A percentile compares a stretch with the other conserved stretches of the same genome.
Evolutionary conservation across 2,329 filamentous ascomycete species (phyloP).

Genomic region (Pseudogymnoascus sp.): DNA sequence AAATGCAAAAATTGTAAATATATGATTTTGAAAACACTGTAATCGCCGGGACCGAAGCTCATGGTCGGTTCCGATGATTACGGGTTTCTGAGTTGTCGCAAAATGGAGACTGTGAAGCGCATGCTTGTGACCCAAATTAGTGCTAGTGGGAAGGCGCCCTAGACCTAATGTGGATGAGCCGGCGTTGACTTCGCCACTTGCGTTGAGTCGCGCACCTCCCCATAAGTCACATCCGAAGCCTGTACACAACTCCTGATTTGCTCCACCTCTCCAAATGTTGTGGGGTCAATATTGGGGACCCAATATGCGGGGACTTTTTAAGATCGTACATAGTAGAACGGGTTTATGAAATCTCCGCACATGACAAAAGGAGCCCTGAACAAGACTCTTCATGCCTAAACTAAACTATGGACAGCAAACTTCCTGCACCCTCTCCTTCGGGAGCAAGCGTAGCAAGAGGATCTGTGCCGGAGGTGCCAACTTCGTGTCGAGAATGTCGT

Average conservation of each 20-base stretch:
- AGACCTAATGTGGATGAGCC: background rate
- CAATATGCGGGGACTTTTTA: background rate
- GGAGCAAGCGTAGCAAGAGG: background rate
- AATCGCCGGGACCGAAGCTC: no score
- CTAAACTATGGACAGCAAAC: conserved; percentile 4
- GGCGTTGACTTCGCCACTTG: background rate
- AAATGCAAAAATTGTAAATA: background rate
- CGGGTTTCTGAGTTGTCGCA: background rate
- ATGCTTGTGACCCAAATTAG: background rate
- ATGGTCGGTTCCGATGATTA: no score
- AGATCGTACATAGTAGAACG: background rate
- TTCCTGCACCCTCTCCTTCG: background rate
- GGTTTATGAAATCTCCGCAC: background rate
- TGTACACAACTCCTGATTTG: background rate
- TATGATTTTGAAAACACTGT: background rate
- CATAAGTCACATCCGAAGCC: background rate
- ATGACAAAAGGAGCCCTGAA: background rate
- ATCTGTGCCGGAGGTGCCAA: background rate
- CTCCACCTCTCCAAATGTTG: background rate
- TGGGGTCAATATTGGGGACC: background rate
- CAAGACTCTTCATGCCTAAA: background rate
- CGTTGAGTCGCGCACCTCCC: background rate
- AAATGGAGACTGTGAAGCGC: background rate
- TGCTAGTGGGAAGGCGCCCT: background rate
- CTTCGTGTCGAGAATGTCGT: conserved; percentile 7